These are phyloP conservation scores for Maudiozyma humilis DNA, from an alignment of 1,139 yeast species.

Conservation along the genomic window DNA sequence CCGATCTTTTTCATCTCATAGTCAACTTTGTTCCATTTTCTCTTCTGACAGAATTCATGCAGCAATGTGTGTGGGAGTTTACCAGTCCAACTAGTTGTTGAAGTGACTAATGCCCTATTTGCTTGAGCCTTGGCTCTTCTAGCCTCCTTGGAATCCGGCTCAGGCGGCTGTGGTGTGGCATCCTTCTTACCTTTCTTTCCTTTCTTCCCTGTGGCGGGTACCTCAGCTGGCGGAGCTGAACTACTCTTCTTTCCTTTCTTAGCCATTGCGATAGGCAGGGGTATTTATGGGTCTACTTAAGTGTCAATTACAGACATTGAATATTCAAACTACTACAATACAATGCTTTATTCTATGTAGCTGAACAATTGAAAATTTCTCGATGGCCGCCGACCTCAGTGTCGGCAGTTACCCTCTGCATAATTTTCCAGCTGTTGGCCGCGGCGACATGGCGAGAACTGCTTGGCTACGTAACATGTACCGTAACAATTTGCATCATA, in stretches of 20 bases:
- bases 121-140: constrained; percentile 21
- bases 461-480: no score
- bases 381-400: neutral
- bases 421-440: neutral
- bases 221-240: constrained; percentile 4
- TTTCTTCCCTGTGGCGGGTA: constrained; percentile 15
- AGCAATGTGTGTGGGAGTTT: constrained; percentile 80
- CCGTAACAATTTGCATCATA: no score
- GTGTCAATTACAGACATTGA: neutral
- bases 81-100: constrained; percentile 80
- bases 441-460: no score
- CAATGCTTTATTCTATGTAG: no score
- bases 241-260: constrained; percentile 14
- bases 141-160: constrained; percentile 13
- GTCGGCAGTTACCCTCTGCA: neutral
- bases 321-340: no score
- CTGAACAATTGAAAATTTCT: neutral
- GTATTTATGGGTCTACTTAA: neutral
- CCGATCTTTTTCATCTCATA: constrained; percentile 54
- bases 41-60: constrained; percentile 81
- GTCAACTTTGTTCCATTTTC: constrained; percentile 80
- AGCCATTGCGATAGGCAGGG: constrained; percentile 9
- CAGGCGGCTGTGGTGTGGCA: constrained; percentile 11
- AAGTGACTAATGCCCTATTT: constrained; percentile 43
- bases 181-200: constrained; percentile 18